phyloP scores from a whole-genome alignment of 345 rosid genomes.

The Populus alba region DNA sequence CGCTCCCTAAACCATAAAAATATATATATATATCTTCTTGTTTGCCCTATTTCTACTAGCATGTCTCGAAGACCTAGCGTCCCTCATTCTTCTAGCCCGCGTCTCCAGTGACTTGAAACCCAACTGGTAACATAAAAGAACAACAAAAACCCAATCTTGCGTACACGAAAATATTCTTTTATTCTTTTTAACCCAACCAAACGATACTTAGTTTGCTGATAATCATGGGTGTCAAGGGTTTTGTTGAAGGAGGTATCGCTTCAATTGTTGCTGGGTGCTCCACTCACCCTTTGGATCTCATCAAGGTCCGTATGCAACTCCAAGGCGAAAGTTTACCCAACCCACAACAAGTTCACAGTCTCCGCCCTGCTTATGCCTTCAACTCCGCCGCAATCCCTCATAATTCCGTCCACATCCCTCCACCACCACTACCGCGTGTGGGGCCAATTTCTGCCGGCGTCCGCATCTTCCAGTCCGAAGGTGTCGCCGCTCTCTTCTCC shows the following conservation, averaged over 20 bases:
- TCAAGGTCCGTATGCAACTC: constrained; percentile 82
- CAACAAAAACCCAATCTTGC: not conserved
- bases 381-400: constrained; percentile 45
- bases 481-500: constrained; percentile 56
- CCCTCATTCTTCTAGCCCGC: constrained; percentile 64
- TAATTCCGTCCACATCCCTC: constrained; percentile 16
- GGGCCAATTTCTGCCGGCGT: constrained; percentile 61
- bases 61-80: constrained; percentile 78
- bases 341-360: constrained; percentile 21
- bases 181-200: not conserved
- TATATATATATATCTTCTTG: not conserved
- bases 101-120: constrained; percentile 64
- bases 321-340: constrained; percentile 56
- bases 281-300: constrained; percentile 81
- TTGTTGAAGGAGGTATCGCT: constrained; percentile 73
- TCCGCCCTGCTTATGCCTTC: constrained; percentile 57
- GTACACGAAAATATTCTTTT: not conserved
- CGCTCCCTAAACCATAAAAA: not conserved
- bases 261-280: constrained; percentile 75
- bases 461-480: constrained; percentile 56
- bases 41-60: constrained; percentile 14
- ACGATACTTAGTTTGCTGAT: too few relatives aligned
- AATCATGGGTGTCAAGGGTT: constrained; percentile 74
- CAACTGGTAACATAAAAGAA: constrained; percentile 29
- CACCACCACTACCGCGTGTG: constrained; percentile 31